Conservation (phyloP, 2,329 filamentous ascomycete species). For the Rosellinia necatrix region DNA sequence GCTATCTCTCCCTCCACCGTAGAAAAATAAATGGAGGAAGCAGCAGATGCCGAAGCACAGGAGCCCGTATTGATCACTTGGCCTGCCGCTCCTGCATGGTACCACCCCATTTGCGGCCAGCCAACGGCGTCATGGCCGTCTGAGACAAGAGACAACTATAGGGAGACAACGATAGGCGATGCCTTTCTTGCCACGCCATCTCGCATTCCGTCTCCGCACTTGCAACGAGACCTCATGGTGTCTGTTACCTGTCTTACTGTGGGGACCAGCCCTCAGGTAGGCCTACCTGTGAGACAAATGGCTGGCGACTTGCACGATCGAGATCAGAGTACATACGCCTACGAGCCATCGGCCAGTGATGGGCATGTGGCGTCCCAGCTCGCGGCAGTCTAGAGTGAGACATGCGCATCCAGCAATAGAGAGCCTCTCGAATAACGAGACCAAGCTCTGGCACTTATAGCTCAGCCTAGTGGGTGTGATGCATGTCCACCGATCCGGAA, state of each 20-base stretch:
- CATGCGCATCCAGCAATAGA: neutral
- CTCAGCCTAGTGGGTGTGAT: no score
- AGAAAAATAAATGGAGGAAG: neutral
- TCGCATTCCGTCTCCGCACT: conserved; percentile 28
- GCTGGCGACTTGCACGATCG: conserved; percentile 14
- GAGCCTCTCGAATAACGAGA: no score
- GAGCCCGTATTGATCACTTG: conserved; percentile 2
- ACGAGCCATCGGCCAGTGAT: neutral
- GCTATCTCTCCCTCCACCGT: neutral
- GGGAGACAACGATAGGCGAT: neutral
- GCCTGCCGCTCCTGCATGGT: conserved; percentile 1
- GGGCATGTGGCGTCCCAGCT: conserved; percentile 8
- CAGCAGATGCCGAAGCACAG: neutral
- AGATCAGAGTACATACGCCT: conserved; percentile 1
- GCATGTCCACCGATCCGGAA: no score
- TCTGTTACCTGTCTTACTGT: conserved; percentile 8
- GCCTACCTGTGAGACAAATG: neutral
- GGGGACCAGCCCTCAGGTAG: conserved; percentile 4
- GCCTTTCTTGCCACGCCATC: neutral
- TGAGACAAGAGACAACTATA: neutral
- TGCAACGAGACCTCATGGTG: conserved; percentile 19
- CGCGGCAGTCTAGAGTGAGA: neutral
- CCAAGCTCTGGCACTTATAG: no score
- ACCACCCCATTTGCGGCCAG: conserved; percentile 1
- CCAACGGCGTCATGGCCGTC: neutral